A percentile compares a stretch with the other conserved stretches of the same genome.
These are phyloP conservation scores for Phytomonas sp. DNA, from an alignment of 208 protist genomes.

Conservation along the genomic window DNA sequence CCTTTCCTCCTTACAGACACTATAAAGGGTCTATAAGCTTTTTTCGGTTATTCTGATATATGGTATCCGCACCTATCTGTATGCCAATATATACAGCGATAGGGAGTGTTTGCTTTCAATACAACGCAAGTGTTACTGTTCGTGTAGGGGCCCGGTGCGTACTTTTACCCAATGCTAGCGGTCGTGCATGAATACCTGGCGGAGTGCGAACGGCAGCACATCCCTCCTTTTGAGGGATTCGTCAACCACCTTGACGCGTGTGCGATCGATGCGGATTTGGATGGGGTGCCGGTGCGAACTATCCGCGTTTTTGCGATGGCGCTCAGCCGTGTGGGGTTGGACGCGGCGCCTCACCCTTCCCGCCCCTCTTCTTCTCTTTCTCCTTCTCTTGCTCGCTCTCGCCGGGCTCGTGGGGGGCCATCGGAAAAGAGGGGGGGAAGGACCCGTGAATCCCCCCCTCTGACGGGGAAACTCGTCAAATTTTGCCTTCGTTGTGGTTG, in stretches of 20 bases:
- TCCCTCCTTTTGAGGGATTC: conserved; percentile 33
- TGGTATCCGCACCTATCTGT: too few relatives aligned
- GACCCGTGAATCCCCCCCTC: too few relatives aligned
- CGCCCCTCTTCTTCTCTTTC: neutral
- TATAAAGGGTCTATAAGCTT: too few relatives aligned
- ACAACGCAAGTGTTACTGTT: too few relatives aligned
- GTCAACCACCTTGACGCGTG: conserved; percentile 23
- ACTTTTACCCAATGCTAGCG: conserved; percentile 21
- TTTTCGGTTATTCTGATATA: too few relatives aligned
- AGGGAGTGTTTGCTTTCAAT: too few relatives aligned
- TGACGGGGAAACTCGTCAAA: neutral
- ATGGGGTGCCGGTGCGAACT: conserved; percentile 22
- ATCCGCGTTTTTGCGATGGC: conserved; percentile 32
- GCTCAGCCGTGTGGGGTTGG: conserved; percentile 6
- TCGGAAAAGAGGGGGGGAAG: too few relatives aligned
- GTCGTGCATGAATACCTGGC: conserved; percentile 42
- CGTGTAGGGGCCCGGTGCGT: too few relatives aligned
- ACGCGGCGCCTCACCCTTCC: neutral
- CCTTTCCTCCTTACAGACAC: too few relatives aligned
- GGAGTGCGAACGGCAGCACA: conserved; percentile 35
- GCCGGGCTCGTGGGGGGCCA: too few relatives aligned
- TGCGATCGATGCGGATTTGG: conserved; percentile 39
- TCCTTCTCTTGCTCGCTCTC: neutral
- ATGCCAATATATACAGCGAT: too few relatives aligned
- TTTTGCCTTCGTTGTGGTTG: neutral